Evolutionary conservation across 1,139 yeast species (phyloP), one percentile per base, ranked within the genome.

Genomic region (Yamadazyma atmosphaerica): DNA sequence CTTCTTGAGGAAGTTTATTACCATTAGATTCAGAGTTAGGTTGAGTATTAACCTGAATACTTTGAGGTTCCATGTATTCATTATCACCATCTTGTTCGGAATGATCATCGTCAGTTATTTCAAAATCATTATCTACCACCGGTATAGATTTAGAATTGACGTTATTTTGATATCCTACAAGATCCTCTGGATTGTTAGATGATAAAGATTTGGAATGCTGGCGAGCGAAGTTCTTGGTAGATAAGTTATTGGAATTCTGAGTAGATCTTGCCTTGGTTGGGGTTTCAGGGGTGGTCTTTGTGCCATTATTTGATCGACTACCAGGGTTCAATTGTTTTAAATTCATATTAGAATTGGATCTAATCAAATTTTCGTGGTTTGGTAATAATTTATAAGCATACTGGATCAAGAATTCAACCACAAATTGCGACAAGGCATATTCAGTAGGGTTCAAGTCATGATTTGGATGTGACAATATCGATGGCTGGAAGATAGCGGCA

Each of bases 401-500:
- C 50, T 85, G 92, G 41, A 92, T 86, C 64, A 92, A 74, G 50
- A 92, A 89, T 56, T 90, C 95, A 23, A 92, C 85, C 21, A 88
- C 96, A 9, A 83, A 74, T 50, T 92, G 88, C 2, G 96, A 86
- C 25, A 89, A 68, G 15, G 87, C 94, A 62, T 90, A 90, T 60
- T 92, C 97, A 26, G 81, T 85, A 1, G 98, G 97, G 36, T 84
- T 79, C 81, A 90, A 79, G 58, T 89, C 96, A 60, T 92, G 98
- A 50, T 74, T 77, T 5, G 97, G 96, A 58, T 92, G 98, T 2
- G 95, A 86, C 35, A 94, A 69, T 13, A 94, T 81, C 15, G 96
- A 86, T 2, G 98, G 98, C 63, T 92, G 98, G 65, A 94, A 92
- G 44, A 92, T 87, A 2, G 98, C 96, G 0, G 98, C 96, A 49